Evolutionary conservation across 176 grass and related monocot species (phyloP).

Genomic region (Themeda triandra): DNA sequence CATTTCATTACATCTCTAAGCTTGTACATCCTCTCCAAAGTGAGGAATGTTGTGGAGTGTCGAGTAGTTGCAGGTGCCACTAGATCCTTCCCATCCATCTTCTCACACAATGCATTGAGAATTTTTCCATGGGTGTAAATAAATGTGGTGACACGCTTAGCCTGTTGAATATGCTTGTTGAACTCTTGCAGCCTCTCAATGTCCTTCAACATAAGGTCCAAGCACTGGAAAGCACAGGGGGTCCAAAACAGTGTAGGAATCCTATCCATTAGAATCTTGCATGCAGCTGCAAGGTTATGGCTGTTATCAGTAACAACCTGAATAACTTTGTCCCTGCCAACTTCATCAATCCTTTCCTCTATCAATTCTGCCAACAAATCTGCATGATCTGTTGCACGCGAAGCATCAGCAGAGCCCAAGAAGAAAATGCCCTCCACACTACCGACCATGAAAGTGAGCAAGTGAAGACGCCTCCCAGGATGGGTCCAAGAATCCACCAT

Average conservation of each 20-base stretch:
- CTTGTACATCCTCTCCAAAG: constrained; percentile 7
- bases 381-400: background rate
- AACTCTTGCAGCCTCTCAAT: background rate
- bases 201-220: constrained; percentile 8
- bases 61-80: background rate
- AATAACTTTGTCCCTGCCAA: background rate
- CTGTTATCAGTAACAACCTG: background rate
- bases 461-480: background rate
- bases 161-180: constrained; percentile 8
- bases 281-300: background rate
- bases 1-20: background rate
- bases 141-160: background rate
- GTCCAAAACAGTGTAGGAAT: background rate
- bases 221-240: background rate
- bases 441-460: constrained; percentile 7
- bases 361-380: background rate
- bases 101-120: background rate
- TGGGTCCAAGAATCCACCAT: background rate
- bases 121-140: background rate
- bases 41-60: background rate
- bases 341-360: background rate
- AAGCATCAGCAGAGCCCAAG: background rate
- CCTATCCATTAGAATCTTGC: background rate
- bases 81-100: background rate
- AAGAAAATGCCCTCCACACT: constrained; percentile 10